These are phyloP conservation scores for Nicotiana obtusifolia DNA, from an alignment of 257 asterid species.

Conservation along the genomic window DNA sequence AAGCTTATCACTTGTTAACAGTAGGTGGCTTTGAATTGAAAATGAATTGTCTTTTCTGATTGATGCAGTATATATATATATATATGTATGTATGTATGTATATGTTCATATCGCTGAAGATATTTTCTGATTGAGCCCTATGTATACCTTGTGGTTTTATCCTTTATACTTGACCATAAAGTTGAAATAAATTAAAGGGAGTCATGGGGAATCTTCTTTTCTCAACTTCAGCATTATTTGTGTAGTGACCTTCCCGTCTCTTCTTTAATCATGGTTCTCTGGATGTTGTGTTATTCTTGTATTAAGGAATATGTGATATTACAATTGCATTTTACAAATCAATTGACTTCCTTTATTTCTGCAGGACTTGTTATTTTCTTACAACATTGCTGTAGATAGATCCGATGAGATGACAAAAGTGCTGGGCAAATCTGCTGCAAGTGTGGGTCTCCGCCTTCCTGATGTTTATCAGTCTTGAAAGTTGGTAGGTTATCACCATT, in stretches of 20 bases:
- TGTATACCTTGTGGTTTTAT: not conserved
- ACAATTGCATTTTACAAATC: not conserved
- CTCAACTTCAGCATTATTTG: not conserved
- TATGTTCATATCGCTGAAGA: not conserved
- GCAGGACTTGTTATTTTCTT: constrained; percentile 79
- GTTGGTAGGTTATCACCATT: constrained; percentile 19
- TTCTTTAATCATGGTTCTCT: not conserved
- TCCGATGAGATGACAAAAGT: constrained; percentile 65
- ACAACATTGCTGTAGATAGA: constrained; percentile 87
- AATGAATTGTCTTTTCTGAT: not conserved
- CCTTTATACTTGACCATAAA: not conserved
- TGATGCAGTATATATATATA: not conserved
- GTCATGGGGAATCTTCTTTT: not conserved
- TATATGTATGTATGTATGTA: too few relatives aligned
- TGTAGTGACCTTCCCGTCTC: not conserved
- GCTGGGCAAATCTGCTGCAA: constrained; percentile 79
- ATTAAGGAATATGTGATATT: not conserved
- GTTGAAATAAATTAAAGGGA: not conserved
- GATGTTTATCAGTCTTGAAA: constrained; percentile 56
- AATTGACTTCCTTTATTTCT: not conserved
- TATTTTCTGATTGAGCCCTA: not conserved
- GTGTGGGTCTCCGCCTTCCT: constrained; percentile 92
- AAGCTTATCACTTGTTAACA: not conserved
- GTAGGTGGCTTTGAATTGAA: not conserved
- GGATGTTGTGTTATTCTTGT: not conserved